Conservation (phyloP, 768 basidiomycete species). For the Kwoniella bestiolae region DNA sequence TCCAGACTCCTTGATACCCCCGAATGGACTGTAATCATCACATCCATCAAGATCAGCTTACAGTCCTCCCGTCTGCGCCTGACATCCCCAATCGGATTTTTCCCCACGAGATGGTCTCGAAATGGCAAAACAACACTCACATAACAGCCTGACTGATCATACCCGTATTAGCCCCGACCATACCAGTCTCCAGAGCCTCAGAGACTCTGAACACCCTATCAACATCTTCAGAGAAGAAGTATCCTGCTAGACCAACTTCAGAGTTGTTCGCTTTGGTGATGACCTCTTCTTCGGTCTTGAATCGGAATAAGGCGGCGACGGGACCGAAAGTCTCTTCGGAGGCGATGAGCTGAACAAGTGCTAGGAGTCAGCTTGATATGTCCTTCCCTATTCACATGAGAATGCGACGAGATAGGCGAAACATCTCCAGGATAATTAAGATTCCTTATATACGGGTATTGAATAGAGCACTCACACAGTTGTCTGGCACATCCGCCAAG, state of each 20-base stretch:
- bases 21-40: slow-evolving; percentile 30
- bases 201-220: slow-evolving; percentile 92
- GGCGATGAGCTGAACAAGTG: slow-evolving; percentile 60
- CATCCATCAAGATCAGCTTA: neutral
- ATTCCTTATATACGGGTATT: neutral
- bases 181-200: slow-evolving; percentile 91
- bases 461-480: slow-evolving; percentile 60
- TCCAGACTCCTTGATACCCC: slow-evolving; percentile 70
- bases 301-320: slow-evolving; percentile 67
- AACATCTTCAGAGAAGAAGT: slow-evolving; percentile 87
- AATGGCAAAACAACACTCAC: slow-evolving; percentile 30
- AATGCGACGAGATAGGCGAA: too few relatives aligned
- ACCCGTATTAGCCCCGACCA: slow-evolving; percentile 62
- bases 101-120: neutral
- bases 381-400: neutral
- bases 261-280: slow-evolving; percentile 74
- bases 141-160: slow-evolving; percentile 51
- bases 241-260: slow-evolving; percentile 86
- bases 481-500: slow-evolving; percentile 75
- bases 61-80: neutral
- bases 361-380: slow-evolving; percentile 15
- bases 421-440: neutral
- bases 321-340: slow-evolving; percentile 93
- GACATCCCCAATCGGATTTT: too few relatives aligned
- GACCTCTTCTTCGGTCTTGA: slow-evolving; percentile 93